Base-by-base conservation (phyloP, 441 rosid species). In the Francoa sonchifolia region DNA sequence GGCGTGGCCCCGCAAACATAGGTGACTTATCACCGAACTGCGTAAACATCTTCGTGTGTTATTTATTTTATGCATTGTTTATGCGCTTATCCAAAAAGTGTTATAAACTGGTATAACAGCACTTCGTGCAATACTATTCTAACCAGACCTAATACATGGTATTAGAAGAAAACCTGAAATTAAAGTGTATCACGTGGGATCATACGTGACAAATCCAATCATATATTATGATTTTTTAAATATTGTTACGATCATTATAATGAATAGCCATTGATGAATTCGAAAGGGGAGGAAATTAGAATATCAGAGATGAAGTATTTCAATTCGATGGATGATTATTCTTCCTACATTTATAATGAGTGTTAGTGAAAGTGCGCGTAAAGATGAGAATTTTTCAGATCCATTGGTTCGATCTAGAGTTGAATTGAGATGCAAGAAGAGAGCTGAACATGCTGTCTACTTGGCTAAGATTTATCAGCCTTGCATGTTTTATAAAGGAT, bases 111-210 rank as follows among this genome's bases (percentile, higher is more conserved):
- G n/a, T n/a, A n/a, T n/a, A n/a, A n/a, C n/a, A n/a, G n/a, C n/a
- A n/a, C n/a, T n/a, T n/a, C n/a, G n/a, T n/a, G n/a, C n/a, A n/a
- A n/a, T n/a, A 52, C 30, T 5, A 12, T 61, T 2, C 46, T 39
- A 13, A 52, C 48, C 8, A 45, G 31, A 20, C 47, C 61, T 3
- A 53, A 45, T n/a, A 25, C 61, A 57, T 8, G 61, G 57, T 5
- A 42, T 2, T 5, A 20, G 19, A 0, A 3, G 11, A 5, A 20
- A 21, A 17, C n/a, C 35, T 1, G 29, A 32, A 1, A 2, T 47
- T 4, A 10, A 15, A 2, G 34, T 44, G 0, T 61, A 66, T 41
- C 61, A 57, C 3, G n/a, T 52, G 0, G 22, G 51, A 2, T 57
- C 67, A 12, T 57, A 55, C 3, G 33, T 27, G 1, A 33, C 21